Conservation (phyloP, 2,329 filamentous ascomycete species). For the Fusarium mangiferae region DNA sequence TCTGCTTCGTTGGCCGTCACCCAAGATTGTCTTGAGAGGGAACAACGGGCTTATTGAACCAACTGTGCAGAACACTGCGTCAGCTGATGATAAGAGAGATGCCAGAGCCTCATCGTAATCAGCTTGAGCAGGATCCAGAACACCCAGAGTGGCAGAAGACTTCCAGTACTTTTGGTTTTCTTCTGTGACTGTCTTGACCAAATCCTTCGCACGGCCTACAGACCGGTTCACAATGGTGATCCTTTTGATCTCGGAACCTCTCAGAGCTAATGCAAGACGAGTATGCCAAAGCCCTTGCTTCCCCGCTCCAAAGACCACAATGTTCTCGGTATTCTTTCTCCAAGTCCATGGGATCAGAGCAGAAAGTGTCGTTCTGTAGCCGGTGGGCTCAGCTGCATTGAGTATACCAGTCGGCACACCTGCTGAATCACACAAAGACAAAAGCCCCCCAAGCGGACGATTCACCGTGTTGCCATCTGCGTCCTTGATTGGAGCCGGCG, state of each 20-base stretch:
- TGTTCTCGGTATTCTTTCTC: conserved; percentile 52
- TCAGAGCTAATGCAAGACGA: conserved; percentile 69
- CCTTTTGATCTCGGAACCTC: conserved; percentile 38
- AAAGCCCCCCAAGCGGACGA: conserved; percentile 15
- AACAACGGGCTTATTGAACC: conserved; percentile 32
- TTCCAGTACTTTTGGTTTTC: conserved; percentile 35
- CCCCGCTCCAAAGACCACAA: conserved; percentile 76
- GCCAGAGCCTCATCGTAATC: conserved; percentile 6
- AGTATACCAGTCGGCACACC: conserved; percentile 58
- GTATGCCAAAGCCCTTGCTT: conserved; percentile 79
- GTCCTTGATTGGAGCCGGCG: conserved; percentile 7
- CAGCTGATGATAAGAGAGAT: neutral
- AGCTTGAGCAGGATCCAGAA: conserved; percentile 12
- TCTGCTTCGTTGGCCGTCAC: neutral
- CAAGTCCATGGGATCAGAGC: conserved; percentile 69
- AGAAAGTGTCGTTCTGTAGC: conserved; percentile 73
- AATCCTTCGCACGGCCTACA: neutral
- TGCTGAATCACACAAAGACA: conserved; percentile 22
- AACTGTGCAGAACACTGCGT: conserved; percentile 35
- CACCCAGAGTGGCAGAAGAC: neutral
- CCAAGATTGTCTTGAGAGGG: conserved; percentile 2
- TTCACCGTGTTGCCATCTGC: neutral
- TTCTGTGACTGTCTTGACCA: conserved; percentile 8
- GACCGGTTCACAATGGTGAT: conserved; percentile 49
- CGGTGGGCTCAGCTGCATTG: conserved; percentile 74